Base-by-base conservation (phyloP, 2,329 filamentous ascomycete genomes). In the Cadophora sp. region DNA sequence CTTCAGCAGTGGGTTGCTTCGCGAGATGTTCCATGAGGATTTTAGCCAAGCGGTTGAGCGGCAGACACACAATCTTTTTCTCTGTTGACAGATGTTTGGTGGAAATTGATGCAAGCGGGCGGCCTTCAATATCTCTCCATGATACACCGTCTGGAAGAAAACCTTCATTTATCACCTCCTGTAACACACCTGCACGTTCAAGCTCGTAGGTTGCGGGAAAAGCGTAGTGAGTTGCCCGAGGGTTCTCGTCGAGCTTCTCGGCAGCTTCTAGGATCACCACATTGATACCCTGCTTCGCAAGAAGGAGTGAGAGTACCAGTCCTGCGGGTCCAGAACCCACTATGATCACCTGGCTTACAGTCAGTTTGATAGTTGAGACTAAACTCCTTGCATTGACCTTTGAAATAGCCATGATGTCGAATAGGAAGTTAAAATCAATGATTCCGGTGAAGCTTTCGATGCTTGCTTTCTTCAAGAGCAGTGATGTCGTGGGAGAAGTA, bases 191-290 rank as follows among this genome's bases (percentile, higher is more conserved):
- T 0, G 87, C 87, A 22, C 85, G 83, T 55, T 79, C 74, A 62
- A 90, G 81, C 68, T 88, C 86, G 50, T 84, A 83, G 47, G 86
- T 82, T 1, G 85, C 86, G 0, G 86, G 81, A 0, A 84, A 81
- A 6, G 83, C 85, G 74, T 89, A 89, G 75, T 89, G 85, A 2
- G 87, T 85, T 9, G 87, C 87, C 22, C 87, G 85, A 39, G 87
- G 87, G 67, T 86, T 85, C 65, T 83, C 80, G 77, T 89, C 85
- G 53, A 89, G 80, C 65, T 83, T 78, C 18, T 20, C 11, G 2
- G 30, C 45, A 4, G 83, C 83, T 72, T 90, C 87, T 59, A 90
- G 79, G 20, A 88, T 79, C 24, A 82, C 82, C 51, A 85, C 82
- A 24, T 80, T 77, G 66, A 88, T 84, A 53, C 81, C 81, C 62